Conservation (phyloP, 306 rosid species). For the Sphenostylis stenocarpa region DNA sequence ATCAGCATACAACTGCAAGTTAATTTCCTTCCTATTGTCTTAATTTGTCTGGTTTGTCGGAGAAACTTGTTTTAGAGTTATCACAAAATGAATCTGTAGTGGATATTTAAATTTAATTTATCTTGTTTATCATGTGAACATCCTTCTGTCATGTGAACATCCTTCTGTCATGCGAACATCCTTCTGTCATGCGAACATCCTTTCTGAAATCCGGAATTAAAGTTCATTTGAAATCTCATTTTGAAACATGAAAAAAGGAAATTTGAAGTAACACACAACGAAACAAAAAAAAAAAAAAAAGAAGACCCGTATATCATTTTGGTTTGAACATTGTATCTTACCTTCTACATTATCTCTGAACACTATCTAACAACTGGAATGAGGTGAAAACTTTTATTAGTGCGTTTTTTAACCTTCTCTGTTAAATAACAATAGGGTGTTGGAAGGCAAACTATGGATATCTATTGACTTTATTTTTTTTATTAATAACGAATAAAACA, state of each 20-base stretch:
- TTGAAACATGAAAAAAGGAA: too few species aligned
- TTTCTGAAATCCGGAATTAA: too few species aligned
- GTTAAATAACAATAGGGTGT: not conserved
- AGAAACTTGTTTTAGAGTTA: not conserved
- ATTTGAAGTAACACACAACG: too few species aligned
- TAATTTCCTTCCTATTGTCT: not conserved
- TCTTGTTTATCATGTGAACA: not conserved
- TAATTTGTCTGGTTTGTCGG: not conserved
- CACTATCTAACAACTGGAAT: too few species aligned
- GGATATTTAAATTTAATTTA: not conserved
- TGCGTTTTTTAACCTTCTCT: not conserved
- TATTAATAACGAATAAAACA: too few species aligned
- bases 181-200: not conserved
- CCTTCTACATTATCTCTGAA: too few species aligned
- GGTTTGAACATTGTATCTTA: too few species aligned
- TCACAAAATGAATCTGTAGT: conserved; percentile 1
- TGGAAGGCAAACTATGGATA: not conserved
- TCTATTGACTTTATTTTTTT: not conserved
- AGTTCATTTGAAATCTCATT: too few species aligned
- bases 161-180: not conserved
- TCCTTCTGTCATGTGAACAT: too few species aligned
- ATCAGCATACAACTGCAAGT: conserved; percentile 1
- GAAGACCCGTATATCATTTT: too few species aligned
- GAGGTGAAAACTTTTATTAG: not conserved
- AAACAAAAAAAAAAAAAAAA: too few species aligned